Conservation (phyloP, 352 stramenopile genomes). For the Lagenidium sp. region DNA sequence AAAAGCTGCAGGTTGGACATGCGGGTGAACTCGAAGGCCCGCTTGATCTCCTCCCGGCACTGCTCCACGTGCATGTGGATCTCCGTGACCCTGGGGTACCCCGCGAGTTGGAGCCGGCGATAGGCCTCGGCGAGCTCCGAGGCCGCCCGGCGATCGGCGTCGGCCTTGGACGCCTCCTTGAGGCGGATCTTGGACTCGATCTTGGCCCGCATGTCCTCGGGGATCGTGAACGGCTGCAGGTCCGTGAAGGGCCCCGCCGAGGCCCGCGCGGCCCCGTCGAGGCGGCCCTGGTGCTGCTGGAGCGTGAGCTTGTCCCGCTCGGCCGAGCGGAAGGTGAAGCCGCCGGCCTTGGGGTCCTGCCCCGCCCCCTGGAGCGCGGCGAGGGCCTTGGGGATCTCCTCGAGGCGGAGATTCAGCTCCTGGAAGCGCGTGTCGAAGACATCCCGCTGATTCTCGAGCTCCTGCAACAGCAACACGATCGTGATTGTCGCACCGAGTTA, state of each 20-base stretch:
- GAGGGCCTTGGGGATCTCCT: conserved; percentile 43
- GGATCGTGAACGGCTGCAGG: conserved; percentile 63
- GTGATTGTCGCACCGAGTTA: too few relatives aligned
- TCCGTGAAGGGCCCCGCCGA: conserved; percentile 45
- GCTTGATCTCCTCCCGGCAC: conserved; percentile 60
- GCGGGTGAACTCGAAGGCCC: conserved; percentile 53
- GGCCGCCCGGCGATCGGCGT: conserved; percentile 29
- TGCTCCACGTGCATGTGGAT: conserved; percentile 48
- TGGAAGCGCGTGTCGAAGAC: conserved; percentile 50
- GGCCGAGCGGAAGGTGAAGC: conserved; percentile 43
- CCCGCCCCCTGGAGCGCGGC: conserved; percentile 29
- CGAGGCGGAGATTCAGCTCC: conserved; percentile 52
- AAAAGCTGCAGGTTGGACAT: conserved; percentile 60
- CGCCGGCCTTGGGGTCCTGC: conserved; percentile 1
- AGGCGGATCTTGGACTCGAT: conserved; percentile 62
- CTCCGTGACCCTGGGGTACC: conserved; percentile 49
- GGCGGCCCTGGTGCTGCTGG: conserved; percentile 30
- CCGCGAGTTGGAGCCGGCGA: conserved; percentile 41
- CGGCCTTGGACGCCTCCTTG: conserved; percentile 35
- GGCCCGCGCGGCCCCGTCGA: conserved; percentile 8
- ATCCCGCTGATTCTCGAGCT: conserved; percentile 61
- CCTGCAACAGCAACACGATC: conserved; percentile 17
- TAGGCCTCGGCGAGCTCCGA: conserved; percentile 54
- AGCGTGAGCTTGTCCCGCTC: conserved; percentile 44
- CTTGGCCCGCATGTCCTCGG: conserved; percentile 70